Evolutionary conservation across 768 basidiomycete genomes (phyloP).

Genomic region (Tricholoma hemisulphureum): DNA sequence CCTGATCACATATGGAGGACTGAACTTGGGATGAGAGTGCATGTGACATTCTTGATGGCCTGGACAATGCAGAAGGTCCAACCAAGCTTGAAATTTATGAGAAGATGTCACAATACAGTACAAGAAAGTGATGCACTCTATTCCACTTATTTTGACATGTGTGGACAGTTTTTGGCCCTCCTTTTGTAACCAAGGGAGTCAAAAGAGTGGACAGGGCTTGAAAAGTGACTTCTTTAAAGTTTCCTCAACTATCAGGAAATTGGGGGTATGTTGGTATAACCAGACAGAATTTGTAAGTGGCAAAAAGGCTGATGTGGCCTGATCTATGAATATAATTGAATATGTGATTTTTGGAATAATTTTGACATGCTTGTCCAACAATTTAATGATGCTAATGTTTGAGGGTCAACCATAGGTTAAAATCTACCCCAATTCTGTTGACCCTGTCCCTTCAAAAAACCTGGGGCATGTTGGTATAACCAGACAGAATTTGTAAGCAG

Average conservation of each 20-base stretch:
- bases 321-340: too few species aligned
- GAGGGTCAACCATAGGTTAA: too few species aligned
- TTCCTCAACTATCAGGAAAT: slow-evolving; percentile 22
- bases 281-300: too few species aligned
- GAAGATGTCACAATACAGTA: background rate
- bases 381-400: too few species aligned
- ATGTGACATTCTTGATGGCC: background rate
- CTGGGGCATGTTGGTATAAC: too few species aligned
- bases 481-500: too few species aligned
- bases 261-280: too few species aligned
- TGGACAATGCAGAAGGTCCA: background rate
- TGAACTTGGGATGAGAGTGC: background rate
- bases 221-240: slow-evolving; percentile 22
- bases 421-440: too few species aligned
- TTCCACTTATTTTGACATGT: slow-evolving; percentile 20
- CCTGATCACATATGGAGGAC: background rate
- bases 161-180: slow-evolving; percentile 16
- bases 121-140: background rate
- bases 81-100: background rate
- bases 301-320: too few species aligned
- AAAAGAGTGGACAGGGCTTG: slow-evolving; percentile 7
- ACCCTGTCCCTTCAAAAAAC: too few species aligned
- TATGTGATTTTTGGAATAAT: too few species aligned
- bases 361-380: too few species aligned
- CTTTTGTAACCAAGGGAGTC: slow-evolving; percentile 5